Evolutionary conservation across 148 eudicot genomes (phyloP).

Genomic region (Diospyros kaki): DNA sequence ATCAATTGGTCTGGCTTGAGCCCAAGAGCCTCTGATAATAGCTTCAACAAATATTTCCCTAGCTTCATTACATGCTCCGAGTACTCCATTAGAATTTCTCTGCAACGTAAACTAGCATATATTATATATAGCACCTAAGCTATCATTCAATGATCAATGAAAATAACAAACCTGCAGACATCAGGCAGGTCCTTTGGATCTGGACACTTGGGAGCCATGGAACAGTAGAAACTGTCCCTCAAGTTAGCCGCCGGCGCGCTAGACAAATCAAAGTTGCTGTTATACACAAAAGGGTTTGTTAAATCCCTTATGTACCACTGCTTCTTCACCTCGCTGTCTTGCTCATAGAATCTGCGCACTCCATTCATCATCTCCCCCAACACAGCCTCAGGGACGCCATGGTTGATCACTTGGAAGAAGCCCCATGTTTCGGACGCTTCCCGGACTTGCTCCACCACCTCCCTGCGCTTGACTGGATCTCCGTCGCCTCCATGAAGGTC

Average conservation of each 20-base stretch:
- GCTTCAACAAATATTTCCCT: conserved; percentile 20
- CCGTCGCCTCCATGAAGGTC: conserved; percentile 10
- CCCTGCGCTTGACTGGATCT: not conserved
- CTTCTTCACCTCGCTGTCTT: conserved; percentile 15
- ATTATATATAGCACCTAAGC: too few relatives aligned
- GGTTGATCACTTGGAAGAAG: conserved; percentile 45
- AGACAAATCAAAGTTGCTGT: conserved; percentile 27
- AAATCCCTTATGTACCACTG: conserved; percentile 13
- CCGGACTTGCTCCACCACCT: conserved; percentile 13
- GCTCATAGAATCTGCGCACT: conserved; percentile 20
- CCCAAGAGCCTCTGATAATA: conserved; percentile 36
- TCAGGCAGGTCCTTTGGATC: conserved; percentile 23
- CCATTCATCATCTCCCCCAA: conserved; percentile 13
- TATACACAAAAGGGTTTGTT: conserved; percentile 10
- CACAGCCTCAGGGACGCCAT: conserved; percentile 26
- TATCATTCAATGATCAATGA: too few relatives aligned
- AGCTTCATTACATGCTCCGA: conserved; percentile 21
- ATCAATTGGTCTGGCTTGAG: conserved; percentile 22
- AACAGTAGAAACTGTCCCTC: conserved; percentile 28
- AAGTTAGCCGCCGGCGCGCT: conserved; percentile 26
- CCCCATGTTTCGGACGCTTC: conserved; percentile 34
- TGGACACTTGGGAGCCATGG: conserved; percentile 17
- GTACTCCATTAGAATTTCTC: conserved; percentile 31
- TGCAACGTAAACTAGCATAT: too few relatives aligned
- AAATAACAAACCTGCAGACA: conserved; percentile 7